Evolutionary conservation across 148 eudicot species (phyloP), one percentile per base, ranked within the genome.

Genomic region (Rhododendron kiyosumense): DNA sequence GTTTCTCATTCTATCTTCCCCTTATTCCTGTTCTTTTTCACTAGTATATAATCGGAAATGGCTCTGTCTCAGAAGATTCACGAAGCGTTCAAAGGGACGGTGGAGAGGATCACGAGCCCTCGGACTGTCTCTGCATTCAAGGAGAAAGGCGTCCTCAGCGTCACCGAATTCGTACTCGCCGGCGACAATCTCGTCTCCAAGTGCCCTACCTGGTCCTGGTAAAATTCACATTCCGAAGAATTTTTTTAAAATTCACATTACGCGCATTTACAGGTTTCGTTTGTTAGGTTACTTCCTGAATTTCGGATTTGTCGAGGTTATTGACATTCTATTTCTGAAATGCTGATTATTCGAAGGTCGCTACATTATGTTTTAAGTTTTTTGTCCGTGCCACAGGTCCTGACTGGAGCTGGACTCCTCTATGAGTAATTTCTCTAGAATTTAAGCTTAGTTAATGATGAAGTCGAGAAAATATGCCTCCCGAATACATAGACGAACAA

Each of bases 141-240:
- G 26, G 98, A 96, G 85, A 95, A 96, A 86, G 99, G 99, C 3
- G 99, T 96, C n/a, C 95, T 96, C 57, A 91, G 93, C 89, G 88
- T 96, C 88, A 88, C 75, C 82, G 99, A 96, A 75, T 96, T 96
- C 88, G 69, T 95, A 59, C 90, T 89, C 85, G 99, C 99, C 61
- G 99, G 99, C 34, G 99, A 96, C 52, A 96, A 96, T 86, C 98
- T 96, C 79, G 98, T 96, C 79, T 93, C 98, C 79, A 96, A 95
- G 85, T 96, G 99, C 89, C 99, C 99, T 76, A 96, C 99, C 73
- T 96, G 99, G 99, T 95, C 99, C 49, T 96, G 99, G 99, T 96
- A 92, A 57, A 57, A 10, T 57, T 57, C 22, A 17, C 63, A 57
- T 57, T 57, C 63, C 63, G 4, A 57, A 15, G 48, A 45, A 45